These are phyloP conservation scores for Heliamphora pulchella DNA, from an alignment of 179 eudicot species.

Conservation along the genomic window DNA sequence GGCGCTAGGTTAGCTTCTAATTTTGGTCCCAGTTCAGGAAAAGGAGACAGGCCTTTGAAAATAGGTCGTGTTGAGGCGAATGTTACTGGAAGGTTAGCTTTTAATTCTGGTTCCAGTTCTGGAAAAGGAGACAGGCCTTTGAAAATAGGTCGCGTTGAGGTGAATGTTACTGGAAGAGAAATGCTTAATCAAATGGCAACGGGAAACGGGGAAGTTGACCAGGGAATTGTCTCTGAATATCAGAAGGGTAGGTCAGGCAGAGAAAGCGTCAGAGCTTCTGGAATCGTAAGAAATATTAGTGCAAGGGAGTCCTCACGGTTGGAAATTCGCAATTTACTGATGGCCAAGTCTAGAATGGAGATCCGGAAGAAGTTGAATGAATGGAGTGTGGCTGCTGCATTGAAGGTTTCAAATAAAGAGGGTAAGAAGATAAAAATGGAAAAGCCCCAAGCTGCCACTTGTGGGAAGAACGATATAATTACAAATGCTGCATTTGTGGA, in stretches of 20 bases:
- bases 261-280: slow-evolving; percentile 17
- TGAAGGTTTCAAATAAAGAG: slow-evolving; percentile 19
- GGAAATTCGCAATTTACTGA: background rate
- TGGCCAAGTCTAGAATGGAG: slow-evolving; percentile 11
- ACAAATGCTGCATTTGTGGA: slow-evolving; percentile 8
- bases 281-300: slow-evolving; percentile 14
- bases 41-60: background rate
- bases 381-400: slow-evolving; percentile 13
- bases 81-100: slow-evolving; percentile 4
- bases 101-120: slow-evolving; percentile 1
- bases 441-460: slow-evolving; percentile 18
- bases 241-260: background rate
- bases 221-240: background rate
- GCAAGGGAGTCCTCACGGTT: slow-evolving; percentile 11
- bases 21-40: background rate
- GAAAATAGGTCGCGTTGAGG: background rate
- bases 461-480: slow-evolving; percentile 8
- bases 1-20: slow-evolving; percentile 14
- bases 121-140: slow-evolving; percentile 11
- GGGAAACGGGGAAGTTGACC: slow-evolving; percentile 10
- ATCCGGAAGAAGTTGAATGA: slow-evolving; percentile 19
- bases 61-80: background rate
- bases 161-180: slow-evolving; percentile 1
- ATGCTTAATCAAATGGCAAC: slow-evolving; percentile 21
- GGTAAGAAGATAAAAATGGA: slow-evolving; percentile 18